Conservation (phyloP, 768 basidiomycete genomes). For the Lactarius hengduanensis region DNA sequence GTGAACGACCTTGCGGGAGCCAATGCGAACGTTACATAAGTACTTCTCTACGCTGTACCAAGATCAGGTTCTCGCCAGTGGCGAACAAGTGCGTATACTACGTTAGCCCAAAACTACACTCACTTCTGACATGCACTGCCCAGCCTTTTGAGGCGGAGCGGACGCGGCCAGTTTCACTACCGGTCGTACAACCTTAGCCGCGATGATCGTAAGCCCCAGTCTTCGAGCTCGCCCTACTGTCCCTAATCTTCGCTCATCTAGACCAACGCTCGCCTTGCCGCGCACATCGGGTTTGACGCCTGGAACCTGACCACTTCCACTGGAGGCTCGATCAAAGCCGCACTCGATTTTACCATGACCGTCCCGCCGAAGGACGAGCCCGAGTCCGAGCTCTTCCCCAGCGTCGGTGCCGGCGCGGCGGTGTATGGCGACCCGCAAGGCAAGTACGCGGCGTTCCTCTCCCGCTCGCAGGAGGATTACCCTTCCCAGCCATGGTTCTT, state of each 20-base stretch:
- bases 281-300: slow-evolving; percentile 31
- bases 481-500: slow-evolving; percentile 27
- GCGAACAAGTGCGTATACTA: slow-evolving; percentile 30
- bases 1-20: slow-evolving; percentile 35
- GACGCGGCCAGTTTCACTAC: slow-evolving; percentile 38
- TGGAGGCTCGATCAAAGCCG: slow-evolving; percentile 34
- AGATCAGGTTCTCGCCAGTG: slow-evolving; percentile 34
- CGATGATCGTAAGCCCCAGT: slow-evolving; percentile 33
- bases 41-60: slow-evolving; percentile 34
- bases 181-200: slow-evolving; percentile 38
- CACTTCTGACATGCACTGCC: not conserved
- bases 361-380: slow-evolving; percentile 29
- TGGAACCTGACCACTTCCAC: slow-evolving; percentile 33
- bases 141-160: slow-evolving; percentile 36
- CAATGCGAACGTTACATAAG: slow-evolving; percentile 27
- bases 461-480: slow-evolving; percentile 12
- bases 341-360: slow-evolving; percentile 36
- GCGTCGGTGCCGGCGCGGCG: slow-evolving; percentile 33
- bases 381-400: slow-evolving; percentile 30
- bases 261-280: slow-evolving; percentile 34
- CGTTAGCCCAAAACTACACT: not conserved
- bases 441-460: slow-evolving; percentile 33
- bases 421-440: slow-evolving; percentile 37
- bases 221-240: not conserved
- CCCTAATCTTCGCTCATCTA: slow-evolving; percentile 2